A percentile compares a stretch with the other conserved stretches of the same genome.
These are phyloP conservation scores for Trichoderma sp. DNA, from an alignment of 2,329 filamentous ascomycete genomes.

Conservation along the genomic window DNA sequence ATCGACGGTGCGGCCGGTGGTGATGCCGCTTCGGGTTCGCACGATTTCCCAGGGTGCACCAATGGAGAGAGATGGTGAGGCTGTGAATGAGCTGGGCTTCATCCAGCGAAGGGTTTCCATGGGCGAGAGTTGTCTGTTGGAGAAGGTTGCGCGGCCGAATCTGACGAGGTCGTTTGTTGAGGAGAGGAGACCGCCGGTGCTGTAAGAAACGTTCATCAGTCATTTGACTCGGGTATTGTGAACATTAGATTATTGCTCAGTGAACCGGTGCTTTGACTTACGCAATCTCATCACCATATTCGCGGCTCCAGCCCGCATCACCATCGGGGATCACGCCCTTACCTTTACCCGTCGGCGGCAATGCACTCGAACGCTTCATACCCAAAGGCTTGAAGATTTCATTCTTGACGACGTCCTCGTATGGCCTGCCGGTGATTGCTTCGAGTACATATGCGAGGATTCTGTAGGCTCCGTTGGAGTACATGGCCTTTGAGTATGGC, in stretches of 20 bases:
- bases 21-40: constrained; percentile 38
- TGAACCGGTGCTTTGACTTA: constrained; percentile 8
- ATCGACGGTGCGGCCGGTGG: constrained; percentile 38
- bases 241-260: not conserved
- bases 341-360: constrained; percentile 7
- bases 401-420: constrained; percentile 22
- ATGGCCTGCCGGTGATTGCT: constrained; percentile 31
- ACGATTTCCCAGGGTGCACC: constrained; percentile 35
- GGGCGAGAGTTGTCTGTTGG: constrained; percentile 11
- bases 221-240: not conserved
- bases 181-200: constrained; percentile 26
- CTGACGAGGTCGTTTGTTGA: constrained; percentile 21
- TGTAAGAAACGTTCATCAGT: not conserved
- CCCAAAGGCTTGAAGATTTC: constrained; percentile 24
- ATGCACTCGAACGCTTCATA: constrained; percentile 23
- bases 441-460: constrained; percentile 34
- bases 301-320: constrained; percentile 19
- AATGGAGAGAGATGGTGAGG: constrained; percentile 34
- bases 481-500: constrained; percentile 31
- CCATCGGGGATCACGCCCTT: constrained; percentile 28
- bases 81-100: constrained; percentile 29
- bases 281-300: constrained; percentile 28
- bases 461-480: constrained; percentile 34
- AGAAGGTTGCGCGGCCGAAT: constrained; percentile 22
- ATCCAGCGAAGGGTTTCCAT: constrained; percentile 29